Conservation (phyloP, 1,284 basidiomycete species). For the Heterobasidion irregulare region DNA sequence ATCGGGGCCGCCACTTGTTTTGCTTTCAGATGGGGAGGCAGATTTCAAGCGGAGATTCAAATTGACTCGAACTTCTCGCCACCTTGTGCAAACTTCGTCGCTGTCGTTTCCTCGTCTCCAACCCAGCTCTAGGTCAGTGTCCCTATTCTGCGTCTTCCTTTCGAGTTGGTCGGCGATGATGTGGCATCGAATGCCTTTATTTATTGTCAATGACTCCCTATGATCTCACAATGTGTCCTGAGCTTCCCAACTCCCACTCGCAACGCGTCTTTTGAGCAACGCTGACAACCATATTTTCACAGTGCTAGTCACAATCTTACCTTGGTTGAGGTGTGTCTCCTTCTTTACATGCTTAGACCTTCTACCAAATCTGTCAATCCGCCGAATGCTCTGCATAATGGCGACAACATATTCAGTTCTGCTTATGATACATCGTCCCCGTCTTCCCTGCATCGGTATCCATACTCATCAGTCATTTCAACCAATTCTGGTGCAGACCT, state of each 20-base stretch:
- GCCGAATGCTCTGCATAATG: conserved; percentile 26
- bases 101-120: not conserved
- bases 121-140: not conserved
- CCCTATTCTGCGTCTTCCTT: conserved; percentile 1
- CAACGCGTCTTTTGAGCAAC: not conserved
- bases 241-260: conserved; percentile 8
- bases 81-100: not conserved
- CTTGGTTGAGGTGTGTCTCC: not conserved
- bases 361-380: conserved; percentile 45
- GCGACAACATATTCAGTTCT: conserved; percentile 14
- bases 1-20: conserved; percentile 25
- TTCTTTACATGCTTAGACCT: not conserved
- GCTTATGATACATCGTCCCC: conserved; percentile 14
- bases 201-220: conserved; percentile 62
- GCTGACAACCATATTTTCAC: not conserved
- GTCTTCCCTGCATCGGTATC: conserved; percentile 2
- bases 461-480: conserved; percentile 2
- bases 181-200: conserved; percentile 39
- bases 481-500: not conserved
- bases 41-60: conserved; percentile 10
- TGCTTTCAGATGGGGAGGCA: conserved; percentile 2
- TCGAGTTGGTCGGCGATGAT: conserved; percentile 28
- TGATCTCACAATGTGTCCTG: conserved; percentile 45
- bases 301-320: not conserved
- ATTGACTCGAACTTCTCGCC: not conserved